A percentile compares a stretch with the other conserved stretches of the same genome.
These are phyloP conservation scores for Danielia oregonensis DNA, from an alignment of 805 yeast species.

Conservation along the genomic window DNA sequence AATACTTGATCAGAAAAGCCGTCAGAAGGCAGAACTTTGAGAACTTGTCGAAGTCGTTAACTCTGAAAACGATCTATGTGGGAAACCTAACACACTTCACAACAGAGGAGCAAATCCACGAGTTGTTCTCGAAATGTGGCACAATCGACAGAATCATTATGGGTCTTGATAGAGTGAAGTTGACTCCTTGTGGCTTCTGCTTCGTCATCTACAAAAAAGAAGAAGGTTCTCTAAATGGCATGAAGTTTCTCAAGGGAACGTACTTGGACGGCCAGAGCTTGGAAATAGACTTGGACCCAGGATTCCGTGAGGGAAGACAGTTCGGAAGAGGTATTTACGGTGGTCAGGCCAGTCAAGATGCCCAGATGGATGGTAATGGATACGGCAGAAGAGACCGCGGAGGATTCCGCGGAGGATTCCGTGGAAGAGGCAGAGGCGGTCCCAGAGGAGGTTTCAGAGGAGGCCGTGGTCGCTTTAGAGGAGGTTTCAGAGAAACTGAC, in stretches of 20 bases:
- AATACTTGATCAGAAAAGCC: slow-evolving; percentile 65
- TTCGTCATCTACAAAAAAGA: slow-evolving; percentile 75
- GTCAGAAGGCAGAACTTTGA: slow-evolving; percentile 48
- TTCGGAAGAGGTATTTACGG: slow-evolving; percentile 92
- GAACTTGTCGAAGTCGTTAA: slow-evolving; percentile 62
- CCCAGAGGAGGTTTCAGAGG: slow-evolving; percentile 23
- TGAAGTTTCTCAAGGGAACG: slow-evolving; percentile 78
- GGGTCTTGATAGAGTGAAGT: slow-evolving; percentile 89
- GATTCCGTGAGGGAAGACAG: slow-evolving; percentile 92
- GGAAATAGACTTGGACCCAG: slow-evolving; percentile 92
- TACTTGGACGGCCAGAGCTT: slow-evolving; percentile 78
- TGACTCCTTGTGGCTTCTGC: slow-evolving; percentile 96
- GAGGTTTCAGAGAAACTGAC: slow-evolving; percentile 18
- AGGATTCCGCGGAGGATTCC: slow-evolving; percentile 41
- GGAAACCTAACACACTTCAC: slow-evolving; percentile 89
- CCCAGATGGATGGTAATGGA: slow-evolving; percentile 15
- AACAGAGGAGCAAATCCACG: slow-evolving; percentile 91
- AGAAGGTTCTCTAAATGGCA: slow-evolving; percentile 73
- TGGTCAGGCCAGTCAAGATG: slow-evolving; percentile 83
- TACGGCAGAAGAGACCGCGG: slow-evolving; percentile 23
- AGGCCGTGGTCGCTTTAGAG: slow-evolving; percentile 20
- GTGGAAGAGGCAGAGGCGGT: slow-evolving; percentile 34
- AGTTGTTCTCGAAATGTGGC: slow-evolving; percentile 81
- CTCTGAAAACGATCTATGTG: slow-evolving; percentile 77
- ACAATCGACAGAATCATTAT: slow-evolving; percentile 74